Evolutionary conservation across 1,139 yeast genomes (phyloP).

Genomic region (Saccharomyces hybrid): DNA sequence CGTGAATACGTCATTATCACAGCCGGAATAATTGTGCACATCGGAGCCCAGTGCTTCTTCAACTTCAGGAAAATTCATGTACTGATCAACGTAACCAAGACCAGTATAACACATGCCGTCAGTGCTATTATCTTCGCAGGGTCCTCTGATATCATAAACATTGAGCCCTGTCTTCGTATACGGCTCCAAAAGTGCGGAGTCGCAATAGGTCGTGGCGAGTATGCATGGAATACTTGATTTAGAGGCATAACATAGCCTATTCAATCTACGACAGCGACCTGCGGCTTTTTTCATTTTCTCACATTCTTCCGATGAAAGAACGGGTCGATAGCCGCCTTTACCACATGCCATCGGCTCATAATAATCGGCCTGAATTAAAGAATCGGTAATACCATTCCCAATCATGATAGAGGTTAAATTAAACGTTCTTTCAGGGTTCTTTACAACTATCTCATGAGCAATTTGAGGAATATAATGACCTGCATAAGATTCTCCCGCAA

Average conservation of each 20-base stretch:
- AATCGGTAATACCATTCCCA: conserved; percentile 95
- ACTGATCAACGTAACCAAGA: conserved; percentile 57
- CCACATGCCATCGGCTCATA: conserved; percentile 99
- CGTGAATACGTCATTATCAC: conserved; percentile 78
- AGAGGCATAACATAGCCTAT: conserved; percentile 71
- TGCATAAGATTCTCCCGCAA: conserved; percentile 98
- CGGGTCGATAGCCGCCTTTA: conserved; percentile 79
- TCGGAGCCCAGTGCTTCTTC: conserved; percentile 87
- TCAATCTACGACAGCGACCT: conserved; percentile 77
- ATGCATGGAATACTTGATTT: conserved; percentile 85
- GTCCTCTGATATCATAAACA: conserved; percentile 85
- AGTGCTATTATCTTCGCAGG: conserved; percentile 46
- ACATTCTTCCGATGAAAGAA: conserved; percentile 66
- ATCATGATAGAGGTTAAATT: conserved; percentile 81
- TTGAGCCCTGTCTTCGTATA: conserved; percentile 86
- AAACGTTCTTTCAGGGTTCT: conserved; percentile 57
- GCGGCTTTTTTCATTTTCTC: conserved; percentile 60
- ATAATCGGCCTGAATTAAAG: conserved; percentile 77
- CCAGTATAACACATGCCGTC: conserved; percentile 76
- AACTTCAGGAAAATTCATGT: conserved; percentile 61
- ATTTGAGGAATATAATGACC: conserved; percentile 96
- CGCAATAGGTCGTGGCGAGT: conserved; percentile 92
- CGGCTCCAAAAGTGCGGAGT: conserved; percentile 79
- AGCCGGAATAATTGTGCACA: conserved; percentile 72
- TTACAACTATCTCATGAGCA: conserved; percentile 73